Evolutionary conservation across 1,284 basidiomycete species (phyloP).

Genomic region (Papiliotrema terrestris): DNA sequence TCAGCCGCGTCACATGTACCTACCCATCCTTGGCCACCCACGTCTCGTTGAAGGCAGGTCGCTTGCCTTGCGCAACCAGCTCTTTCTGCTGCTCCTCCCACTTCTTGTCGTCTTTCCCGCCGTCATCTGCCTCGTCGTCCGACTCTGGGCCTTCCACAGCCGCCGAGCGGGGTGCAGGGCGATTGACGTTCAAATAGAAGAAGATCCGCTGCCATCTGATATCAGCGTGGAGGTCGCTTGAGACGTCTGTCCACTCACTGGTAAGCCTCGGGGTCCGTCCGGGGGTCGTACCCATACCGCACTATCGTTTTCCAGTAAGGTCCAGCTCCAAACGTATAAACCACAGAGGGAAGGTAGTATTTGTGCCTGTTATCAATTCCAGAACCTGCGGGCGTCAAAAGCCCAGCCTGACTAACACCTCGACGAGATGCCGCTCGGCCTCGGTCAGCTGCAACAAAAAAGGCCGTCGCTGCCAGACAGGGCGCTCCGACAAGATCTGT

Average conservation of each 20-base stretch:
- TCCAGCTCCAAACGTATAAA: slow-evolving; percentile 88
- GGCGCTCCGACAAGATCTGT: slow-evolving; percentile 58
- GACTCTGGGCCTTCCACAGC: slow-evolving; percentile 4
- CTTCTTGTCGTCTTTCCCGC: slow-evolving; percentile 18
- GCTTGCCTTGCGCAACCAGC: slow-evolving; percentile 24
- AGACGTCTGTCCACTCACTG: slow-evolving; percentile 56
- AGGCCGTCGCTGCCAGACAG: slow-evolving; percentile 82
- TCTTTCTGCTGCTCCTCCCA: slow-evolving; percentile 37
- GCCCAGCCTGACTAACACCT: slow-evolving; percentile 43
- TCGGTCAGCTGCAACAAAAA: slow-evolving; percentile 77
- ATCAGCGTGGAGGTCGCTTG: not conserved
- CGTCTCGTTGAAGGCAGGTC: slow-evolving; percentile 32
- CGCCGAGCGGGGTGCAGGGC: not conserved
- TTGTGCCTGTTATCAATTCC: slow-evolving; percentile 43
- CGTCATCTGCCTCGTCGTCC: slow-evolving; percentile 25
- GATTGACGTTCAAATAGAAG: slow-evolving; percentile 52
- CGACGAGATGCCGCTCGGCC: slow-evolving; percentile 42
- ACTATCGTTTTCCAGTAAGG: slow-evolving; percentile 90
- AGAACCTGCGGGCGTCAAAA: slow-evolving; percentile 1
- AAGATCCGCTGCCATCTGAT: slow-evolving; percentile 75
- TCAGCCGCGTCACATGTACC: slow-evolving; percentile 1
- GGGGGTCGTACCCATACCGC: slow-evolving; percentile 83
- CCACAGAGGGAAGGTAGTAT: slow-evolving; percentile 49
- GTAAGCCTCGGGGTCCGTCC: slow-evolving; percentile 64
- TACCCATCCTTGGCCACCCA: slow-evolving; percentile 12